phyloP scores from a whole-genome alignment of 2,329 filamentous ascomycete genomes.

The Rhynchosporium graminicola region DNA sequence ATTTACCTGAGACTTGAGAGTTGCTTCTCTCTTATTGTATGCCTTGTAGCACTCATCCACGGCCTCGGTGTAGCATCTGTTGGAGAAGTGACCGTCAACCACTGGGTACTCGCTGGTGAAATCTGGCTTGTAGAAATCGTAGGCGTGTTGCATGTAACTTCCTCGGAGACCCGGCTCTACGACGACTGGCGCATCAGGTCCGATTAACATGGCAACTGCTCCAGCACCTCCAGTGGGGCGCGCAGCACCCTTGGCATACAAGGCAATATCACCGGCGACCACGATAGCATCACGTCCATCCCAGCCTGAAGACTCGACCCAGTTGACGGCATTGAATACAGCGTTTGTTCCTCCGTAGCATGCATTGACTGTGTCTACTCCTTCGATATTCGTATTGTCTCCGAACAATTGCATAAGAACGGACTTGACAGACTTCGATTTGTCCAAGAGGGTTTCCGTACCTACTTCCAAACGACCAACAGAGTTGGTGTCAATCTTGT shows the following conservation, averaged over 20 bases:
- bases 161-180: constrained; percentile 78
- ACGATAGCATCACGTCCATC: constrained; percentile 81
- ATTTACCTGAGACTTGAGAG: constrained; percentile 52
- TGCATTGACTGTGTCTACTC: constrained; percentile 80
- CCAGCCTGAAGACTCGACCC: constrained; percentile 85
- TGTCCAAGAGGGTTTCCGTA: constrained; percentile 83
- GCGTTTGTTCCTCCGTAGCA: constrained; percentile 88
- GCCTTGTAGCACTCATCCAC: constrained; percentile 80
- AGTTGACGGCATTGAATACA: constrained; percentile 80
- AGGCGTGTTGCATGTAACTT: constrained; percentile 79
- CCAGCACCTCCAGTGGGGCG: constrained; percentile 81
- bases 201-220: constrained; percentile 76
- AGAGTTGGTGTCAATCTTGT: constrained; percentile 76
- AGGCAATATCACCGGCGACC: constrained; percentile 78
- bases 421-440: constrained; percentile 89
- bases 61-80: constrained; percentile 79
- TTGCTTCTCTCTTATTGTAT: constrained; percentile 73
- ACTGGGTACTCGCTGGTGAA: constrained; percentile 84
- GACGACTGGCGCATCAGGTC: constrained; percentile 74
- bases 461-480: constrained; percentile 83
- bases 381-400: constrained; percentile 82
- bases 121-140: constrained; percentile 91
- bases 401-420: constrained; percentile 85
- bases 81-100: constrained; percentile 80
- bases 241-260: constrained; percentile 82